Percentiles rank a stretch among this genome's conserved stretches.
Conservation (phyloP, 2,329 filamentous ascomycete species). For the Westerdykella aurantiaca region DNA sequence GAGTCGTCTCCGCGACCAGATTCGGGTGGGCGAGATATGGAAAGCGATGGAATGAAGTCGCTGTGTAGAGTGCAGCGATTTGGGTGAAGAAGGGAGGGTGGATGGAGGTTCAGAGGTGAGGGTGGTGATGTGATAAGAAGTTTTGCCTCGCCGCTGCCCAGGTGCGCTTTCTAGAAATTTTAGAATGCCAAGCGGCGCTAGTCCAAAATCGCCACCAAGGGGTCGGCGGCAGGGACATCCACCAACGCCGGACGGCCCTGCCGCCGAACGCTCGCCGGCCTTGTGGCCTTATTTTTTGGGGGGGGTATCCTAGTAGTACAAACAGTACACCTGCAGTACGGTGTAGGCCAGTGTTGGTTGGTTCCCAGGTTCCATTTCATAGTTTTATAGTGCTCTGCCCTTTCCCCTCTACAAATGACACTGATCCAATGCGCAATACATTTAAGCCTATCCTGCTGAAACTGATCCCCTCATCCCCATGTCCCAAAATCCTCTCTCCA, state of each 20-base stretch:
- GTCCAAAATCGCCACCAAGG: constrained; percentile 1
- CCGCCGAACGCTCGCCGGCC: background rate
- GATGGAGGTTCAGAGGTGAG: background rate
- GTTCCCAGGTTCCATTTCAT: no score
- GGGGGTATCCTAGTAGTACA: no score
- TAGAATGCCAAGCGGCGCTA: constrained; percentile 3
- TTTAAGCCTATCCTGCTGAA: no score
- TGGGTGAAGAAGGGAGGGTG: background rate
- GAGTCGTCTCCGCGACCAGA: constrained; percentile 7
- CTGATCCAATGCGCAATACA: no score
- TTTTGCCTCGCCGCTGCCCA: background rate
- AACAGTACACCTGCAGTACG: no score
- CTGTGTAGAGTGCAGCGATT: constrained; percentile 5
- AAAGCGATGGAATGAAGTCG: constrained; percentile 24
- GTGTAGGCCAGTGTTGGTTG: no score
- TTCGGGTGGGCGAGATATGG: background rate
- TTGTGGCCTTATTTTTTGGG: no score
- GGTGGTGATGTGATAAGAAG: background rate
- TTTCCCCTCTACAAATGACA: no score
- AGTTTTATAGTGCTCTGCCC: no score
- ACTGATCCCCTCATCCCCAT: constrained; percentile 48
- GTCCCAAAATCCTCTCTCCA: constrained; percentile 71
- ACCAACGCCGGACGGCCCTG: no score
- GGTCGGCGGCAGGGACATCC: background rate
- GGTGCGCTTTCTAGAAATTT: constrained; percentile 1